Evolutionary conservation across 768 basidiomycete genomes (phyloP), one percentile per base, ranked within the genome.

Genomic region (Trametes gibbosa): DNA sequence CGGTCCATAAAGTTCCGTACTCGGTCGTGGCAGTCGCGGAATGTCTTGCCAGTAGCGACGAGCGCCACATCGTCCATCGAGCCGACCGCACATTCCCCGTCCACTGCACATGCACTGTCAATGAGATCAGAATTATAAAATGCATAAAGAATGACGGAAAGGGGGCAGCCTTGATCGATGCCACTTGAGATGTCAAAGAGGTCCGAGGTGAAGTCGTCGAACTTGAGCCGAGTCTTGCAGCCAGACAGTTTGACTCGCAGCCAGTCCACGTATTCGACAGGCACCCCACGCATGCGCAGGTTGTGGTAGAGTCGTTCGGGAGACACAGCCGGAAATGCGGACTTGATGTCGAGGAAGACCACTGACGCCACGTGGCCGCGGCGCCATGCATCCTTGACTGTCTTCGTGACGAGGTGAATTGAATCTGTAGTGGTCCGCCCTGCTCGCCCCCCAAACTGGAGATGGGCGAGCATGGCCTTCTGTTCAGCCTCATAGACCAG

Each of bases 321-420:
- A 17, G 21, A 45, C 1, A 54, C 58, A 25, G 54, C 60, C 3
- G 65, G 64, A 34, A 66, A 80, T 0, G 74, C 72, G 2, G 70
- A 65, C 40, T 78, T 74, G 39, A 80, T 67, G 12, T 59, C 68
- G 6, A 72, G 50, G 9, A 72, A 65, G 0, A 79, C 57, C 1
- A 69, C 27, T 52, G 47, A 72, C 69, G 1, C 76, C 0, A 68
- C 73, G 45, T 73, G 59, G 0, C 51, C 40, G 17, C 46, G 23
- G 2, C 62, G 42, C 71, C 66, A 72, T 1, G 66, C 51, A 16
- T 67, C 61, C 23, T 66, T 67, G 42, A 70, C 50, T 7, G 39
- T 62, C 19, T 58, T 41, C 14, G 56, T 58, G 9, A 68, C 24
- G 5, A 62, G 60, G 40, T 70, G 69, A 2, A 71, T 23, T 1